Base-by-base conservation (phyloP, 2,329 filamentous ascomycete genomes). In the Ascochyta fabae region DNA sequence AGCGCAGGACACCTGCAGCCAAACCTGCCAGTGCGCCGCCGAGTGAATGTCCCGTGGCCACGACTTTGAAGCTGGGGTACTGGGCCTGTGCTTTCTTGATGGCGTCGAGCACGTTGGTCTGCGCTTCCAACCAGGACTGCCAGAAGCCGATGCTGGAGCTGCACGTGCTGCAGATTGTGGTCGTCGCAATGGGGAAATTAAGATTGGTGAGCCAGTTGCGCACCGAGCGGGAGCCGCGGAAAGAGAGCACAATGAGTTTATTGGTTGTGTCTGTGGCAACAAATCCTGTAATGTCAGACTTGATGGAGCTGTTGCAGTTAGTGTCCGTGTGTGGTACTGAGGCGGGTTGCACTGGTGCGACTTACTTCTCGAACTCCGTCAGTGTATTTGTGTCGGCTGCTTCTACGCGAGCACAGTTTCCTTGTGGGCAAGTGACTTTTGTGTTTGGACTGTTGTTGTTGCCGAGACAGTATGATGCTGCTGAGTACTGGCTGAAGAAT, bases 1-100 rank as follows among this genome's bases (percentile, higher is more conserved):
- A 70, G 42, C 86, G 82, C 19, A 89, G 75, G 61, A 84, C 79
- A 0, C 81, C 84, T 0, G 81, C 84, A 0, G 80, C 87, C 4
- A 91, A 70, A 6, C 83, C 85, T 35, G 83, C 86, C 2, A 91
- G 77, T 6, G 87, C 87, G 24, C 79, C 88, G 43, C 88, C 88
- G 4, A 91, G 83, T 9, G 86, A 88, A 77, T 91, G 88, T 33
- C 88, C 89, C 0, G 86, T 86, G n/a, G 82, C 72, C 16, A 88
- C 70, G 68, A 89, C 68, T 41, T 71, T 71, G 77, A 82, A 88
- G 43, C 56, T 59, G 1, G 86, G 84, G 74, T 85, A 74, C 26
- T 77, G 70, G 1, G 68, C 65, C 36, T 68, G 70, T 3, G 84
- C 84, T 1, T 70, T 55, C 19, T 72, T 60, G 22, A 89, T 68